Evolutionary conservation across 192 early-diverging fungal species (phyloP), one percentile per base, ranked within the genome.

Genomic region (Mortierella claussenii): DNA sequence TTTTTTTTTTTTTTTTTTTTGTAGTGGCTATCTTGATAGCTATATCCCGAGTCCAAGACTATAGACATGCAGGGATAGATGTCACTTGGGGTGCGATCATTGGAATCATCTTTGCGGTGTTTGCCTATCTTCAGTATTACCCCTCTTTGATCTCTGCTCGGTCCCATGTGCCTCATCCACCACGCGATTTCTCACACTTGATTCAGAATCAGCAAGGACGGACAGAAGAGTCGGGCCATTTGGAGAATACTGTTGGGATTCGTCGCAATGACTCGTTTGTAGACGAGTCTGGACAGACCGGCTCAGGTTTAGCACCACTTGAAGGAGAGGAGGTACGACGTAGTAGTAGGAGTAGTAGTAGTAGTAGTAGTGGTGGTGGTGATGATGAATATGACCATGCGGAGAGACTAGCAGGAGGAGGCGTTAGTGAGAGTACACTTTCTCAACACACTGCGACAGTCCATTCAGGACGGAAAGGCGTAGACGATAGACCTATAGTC

Each of bases 41-140:
- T 1, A 80, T 90, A 3, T 84, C 89, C 12, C 80, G 90, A 12
- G 81, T 84, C n/a, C 75, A 80, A 47, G 89, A 90, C 59, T 92
- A 90, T 52, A 82, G 87, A 58, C 89, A 92, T 52, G 86, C 87
- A 50, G 87, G 80, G 78, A 65, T 83, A 34, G 89, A 92, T 61
- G 89, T 92, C 23, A 68, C 85, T n/a, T 82, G 86, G 40, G 90
- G 90, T 18, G 40, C 71, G 20, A 64, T 82, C 8, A 60, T 93
- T 4, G 91, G 91, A 21, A 76, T 83, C 1, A 56, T 83, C 24
- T 87, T 85, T 78, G 90, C 88, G 3, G 79, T 80, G 50, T 90
- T 91, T 60, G 81, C 87, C 0, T 91, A 93, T 65, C 80, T 78
- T 59, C 89, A 89, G 65, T 93, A 89, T 71, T 90, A 91, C 37